Conservation (phyloP, 768 basidiomycete genomes). For the Suillus brevipes region DNA sequence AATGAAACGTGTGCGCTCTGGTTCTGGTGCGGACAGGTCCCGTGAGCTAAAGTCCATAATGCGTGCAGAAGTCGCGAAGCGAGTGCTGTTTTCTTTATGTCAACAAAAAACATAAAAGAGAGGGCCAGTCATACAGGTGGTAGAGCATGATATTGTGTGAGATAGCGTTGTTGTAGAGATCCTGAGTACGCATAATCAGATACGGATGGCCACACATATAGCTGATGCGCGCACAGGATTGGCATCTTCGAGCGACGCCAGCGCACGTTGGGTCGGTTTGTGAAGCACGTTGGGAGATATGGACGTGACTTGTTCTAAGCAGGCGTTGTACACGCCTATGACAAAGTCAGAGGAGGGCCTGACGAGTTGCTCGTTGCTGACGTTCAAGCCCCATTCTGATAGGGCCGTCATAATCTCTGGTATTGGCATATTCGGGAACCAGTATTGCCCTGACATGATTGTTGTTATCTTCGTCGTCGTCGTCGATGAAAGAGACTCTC, state of each 20-base stretch:
- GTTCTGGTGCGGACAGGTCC: slow-evolving; percentile 73
- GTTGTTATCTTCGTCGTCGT: background rate
- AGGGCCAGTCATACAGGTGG: slow-evolving; percentile 51
- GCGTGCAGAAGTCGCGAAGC: slow-evolving; percentile 71
- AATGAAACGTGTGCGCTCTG: slow-evolving; percentile 69
- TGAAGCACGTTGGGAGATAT: slow-evolving; percentile 59
- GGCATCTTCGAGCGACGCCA: slow-evolving; percentile 50
- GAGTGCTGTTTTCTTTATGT: slow-evolving; percentile 43
- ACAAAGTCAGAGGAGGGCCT: slow-evolving; percentile 73
- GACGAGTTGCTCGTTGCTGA: slow-evolving; percentile 66
- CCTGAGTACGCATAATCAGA: slow-evolving; percentile 40
- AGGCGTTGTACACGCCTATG: slow-evolving; percentile 64
- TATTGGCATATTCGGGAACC: slow-evolving; percentile 67
- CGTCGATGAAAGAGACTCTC: background rate
- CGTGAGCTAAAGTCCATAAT: slow-evolving; percentile 75
- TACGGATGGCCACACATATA: background rate
- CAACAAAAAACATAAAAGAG: background rate
- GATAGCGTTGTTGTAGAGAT: slow-evolving; percentile 61
- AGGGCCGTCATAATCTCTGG: slow-evolving; percentile 66
- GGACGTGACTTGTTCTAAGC: slow-evolving; percentile 70
- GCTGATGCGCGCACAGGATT: slow-evolving; percentile 47
- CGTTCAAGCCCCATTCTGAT: slow-evolving; percentile 64
- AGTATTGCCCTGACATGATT: slow-evolving; percentile 40
- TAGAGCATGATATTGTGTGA: slow-evolving; percentile 64
- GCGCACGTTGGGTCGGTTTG: slow-evolving; percentile 55